Conservation (phyloP, 2,329 filamentous ascomycete species). For the Stachybotrys chlorohalonatus region DNA sequence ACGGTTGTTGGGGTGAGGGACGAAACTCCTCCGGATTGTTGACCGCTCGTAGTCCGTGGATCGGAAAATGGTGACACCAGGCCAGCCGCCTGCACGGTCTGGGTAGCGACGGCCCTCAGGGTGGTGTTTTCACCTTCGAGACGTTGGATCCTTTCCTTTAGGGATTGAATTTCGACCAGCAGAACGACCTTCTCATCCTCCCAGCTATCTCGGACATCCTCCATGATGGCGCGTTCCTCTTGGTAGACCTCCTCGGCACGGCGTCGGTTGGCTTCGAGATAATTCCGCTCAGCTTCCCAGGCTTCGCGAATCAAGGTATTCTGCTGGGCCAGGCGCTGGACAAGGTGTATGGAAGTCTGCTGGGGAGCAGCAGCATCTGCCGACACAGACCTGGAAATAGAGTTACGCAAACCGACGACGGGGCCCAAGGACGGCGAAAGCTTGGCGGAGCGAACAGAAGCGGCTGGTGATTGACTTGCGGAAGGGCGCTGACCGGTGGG, state of each 20-base stretch:
- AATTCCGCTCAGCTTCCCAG: conserved; percentile 44
- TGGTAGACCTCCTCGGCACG: conserved; percentile 47
- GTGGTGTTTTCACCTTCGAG: conserved; percentile 27
- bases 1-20: conserved; percentile 1
- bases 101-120: conserved; percentile 20
- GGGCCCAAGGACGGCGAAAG: conserved; percentile 8
- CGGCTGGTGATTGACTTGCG: neutral
- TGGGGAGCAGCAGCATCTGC: conserved; percentile 20
- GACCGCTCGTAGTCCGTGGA: conserved; percentile 13
- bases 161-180: conserved; percentile 28
- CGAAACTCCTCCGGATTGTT: conserved; percentile 13
- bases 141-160: conserved; percentile 28
- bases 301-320: conserved; percentile 35
- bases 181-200: conserved; percentile 32
- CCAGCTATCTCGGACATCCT: conserved; percentile 39
- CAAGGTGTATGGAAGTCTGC: conserved; percentile 22
- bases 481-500: neutral
- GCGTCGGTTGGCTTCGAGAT: conserved; percentile 43
- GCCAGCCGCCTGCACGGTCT: conserved; percentile 17
- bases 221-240: conserved; percentile 44
- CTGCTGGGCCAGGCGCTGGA: conserved; percentile 32
- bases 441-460: neutral
- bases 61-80: conserved; percentile 18
- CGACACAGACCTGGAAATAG: conserved; percentile 17
- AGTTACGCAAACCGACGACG: conserved; percentile 8